Percentiles rank a stretch among this genome's conserved stretches.
These are phyloP conservation scores for Wallacemonas sp. DNA, from an alignment of 208 protist genomes.

Conservation along the genomic window DNA sequence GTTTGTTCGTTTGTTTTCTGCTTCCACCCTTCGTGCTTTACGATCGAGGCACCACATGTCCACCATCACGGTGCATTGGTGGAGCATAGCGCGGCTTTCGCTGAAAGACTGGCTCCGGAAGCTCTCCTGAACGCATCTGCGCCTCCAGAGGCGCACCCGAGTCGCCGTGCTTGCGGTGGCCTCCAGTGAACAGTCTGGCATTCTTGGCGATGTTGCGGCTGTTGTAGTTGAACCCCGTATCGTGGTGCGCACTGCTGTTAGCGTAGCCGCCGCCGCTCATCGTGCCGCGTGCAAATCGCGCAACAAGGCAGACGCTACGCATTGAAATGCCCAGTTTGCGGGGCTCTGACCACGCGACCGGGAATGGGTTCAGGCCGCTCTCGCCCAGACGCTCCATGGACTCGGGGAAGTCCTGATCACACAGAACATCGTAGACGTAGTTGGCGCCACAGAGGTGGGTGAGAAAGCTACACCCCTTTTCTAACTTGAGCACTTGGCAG, in stretches of 20 bases:
- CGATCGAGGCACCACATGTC: conserved; percentile 19
- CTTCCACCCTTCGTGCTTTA: not conserved
- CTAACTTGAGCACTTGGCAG: conserved; percentile 74
- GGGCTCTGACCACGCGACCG: conserved; percentile 86
- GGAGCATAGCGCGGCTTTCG: conserved; percentile 72
- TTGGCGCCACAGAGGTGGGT: conserved; percentile 74
- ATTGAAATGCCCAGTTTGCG: conserved; percentile 84
- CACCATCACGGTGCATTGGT: conserved; percentile 63
- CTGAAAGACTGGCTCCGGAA: conserved; percentile 70
- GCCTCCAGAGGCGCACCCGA: conserved; percentile 54
- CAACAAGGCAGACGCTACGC: conserved; percentile 80
- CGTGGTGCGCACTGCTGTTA: conserved; percentile 52
- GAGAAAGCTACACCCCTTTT: conserved; percentile 71
- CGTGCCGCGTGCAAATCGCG: conserved; percentile 66
- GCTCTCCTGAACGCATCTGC: conserved; percentile 69
- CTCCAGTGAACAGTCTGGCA: conserved; percentile 57
- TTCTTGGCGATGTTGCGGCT: conserved; percentile 62
- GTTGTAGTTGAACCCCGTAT: conserved; percentile 63
- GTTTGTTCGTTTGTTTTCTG: not conserved
- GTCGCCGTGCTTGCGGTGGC: conserved; percentile 64
- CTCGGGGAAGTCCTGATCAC: conserved; percentile 83
- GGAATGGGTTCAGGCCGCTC: conserved; percentile 86
- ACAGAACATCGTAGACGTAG: conserved; percentile 85
- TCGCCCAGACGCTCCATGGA: conserved; percentile 82
- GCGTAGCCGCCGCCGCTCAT: conserved; percentile 81